Base-by-base conservation (phyloP, 768 basidiomycete genomes). In the Phaffia australis region DNA sequence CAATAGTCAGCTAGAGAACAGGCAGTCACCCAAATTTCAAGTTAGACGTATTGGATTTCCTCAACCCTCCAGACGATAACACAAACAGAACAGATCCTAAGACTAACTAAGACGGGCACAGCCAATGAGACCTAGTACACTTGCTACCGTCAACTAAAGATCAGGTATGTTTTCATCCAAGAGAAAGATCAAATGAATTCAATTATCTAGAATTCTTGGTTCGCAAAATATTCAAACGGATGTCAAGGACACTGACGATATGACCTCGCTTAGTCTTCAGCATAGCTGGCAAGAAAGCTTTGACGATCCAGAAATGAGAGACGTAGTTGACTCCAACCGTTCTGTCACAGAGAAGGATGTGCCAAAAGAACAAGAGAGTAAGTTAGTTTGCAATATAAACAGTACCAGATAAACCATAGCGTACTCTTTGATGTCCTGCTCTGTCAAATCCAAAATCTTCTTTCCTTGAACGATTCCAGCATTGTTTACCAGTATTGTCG, bases 401-500 rank as follows among this genome's bases (percentile, higher is more conserved):
- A 21, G 8, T 16, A 21, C 35, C 11, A 19, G 32, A 47, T 18
- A 7, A n/a, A 60, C 23, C 21, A 42, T 42, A 68, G 72, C 80
- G 69, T 69, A 95, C 94, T 91, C 85, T 70, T 83, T 78, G 55
- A 98, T 76, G 72, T 99, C 94, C 62, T 83, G 81, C 5, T 87
- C 82, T 1, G 77, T 79, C 66, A 95, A 79, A 72, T 97, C 92
- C 16, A 93, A 77, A 42, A 99, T 78, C 1, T 85, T 77, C 72
- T 92, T 93, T 29, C 92, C 91, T 77, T 92, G 88, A 29, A 88
- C 89, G 65, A 95, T 85, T 23, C 93, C 95, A 0, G 94, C 95
- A 73, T 94, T 97, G 78, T 97, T 98, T 71, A 99, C 80, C 27
- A 99, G 78, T 49, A 97, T 81, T 0, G 95, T 95, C 0, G 89